Conservation (phyloP, 768 basidiomycete genomes). For the Boletus tomentosulus region DNA sequence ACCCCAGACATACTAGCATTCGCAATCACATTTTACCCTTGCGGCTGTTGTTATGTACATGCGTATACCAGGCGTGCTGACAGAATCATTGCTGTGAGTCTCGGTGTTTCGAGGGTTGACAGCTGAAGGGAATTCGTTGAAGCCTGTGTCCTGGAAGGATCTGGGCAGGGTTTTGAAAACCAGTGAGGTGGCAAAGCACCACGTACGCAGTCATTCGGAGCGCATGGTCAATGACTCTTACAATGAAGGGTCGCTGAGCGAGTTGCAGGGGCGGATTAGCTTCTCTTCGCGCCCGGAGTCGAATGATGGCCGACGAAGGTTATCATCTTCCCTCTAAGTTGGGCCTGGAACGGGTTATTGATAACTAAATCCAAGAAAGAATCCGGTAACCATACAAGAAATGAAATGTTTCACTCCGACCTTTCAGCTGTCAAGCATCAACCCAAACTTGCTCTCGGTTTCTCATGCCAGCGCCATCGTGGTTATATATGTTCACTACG, state of each 20-base stretch:
- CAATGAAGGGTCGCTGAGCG: background rate
- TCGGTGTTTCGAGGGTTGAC: background rate
- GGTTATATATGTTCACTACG: background rate
- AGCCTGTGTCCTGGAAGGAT: background rate
- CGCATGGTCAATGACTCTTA: too few relatives aligned
- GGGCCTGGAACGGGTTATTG: conserved; percentile 1
- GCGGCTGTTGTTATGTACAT: background rate
- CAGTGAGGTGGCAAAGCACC: too few relatives aligned
- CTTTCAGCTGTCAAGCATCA: conserved; percentile 14
- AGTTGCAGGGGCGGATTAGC: background rate
- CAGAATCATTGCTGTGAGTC: background rate
- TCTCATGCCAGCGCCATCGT: conserved; percentile 15
- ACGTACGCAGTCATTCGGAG: background rate
- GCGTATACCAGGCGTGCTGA: background rate
- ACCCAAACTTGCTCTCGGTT: background rate
- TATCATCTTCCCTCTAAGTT: conserved; percentile 24
- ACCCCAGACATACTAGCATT: background rate
- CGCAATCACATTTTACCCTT: background rate
- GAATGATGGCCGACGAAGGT: conserved; percentile 20
- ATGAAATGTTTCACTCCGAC: conserved; percentile 13
- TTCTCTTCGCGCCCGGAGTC: conserved; percentile 15
- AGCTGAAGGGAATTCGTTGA: background rate
- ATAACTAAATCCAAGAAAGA: conserved; percentile 16
- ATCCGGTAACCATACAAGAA: conserved; percentile 5
- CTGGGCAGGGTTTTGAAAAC: background rate